Percentiles rank a stretch among this genome's conserved stretches.
Evolutionary conservation across 148 eudicot genomes (phyloP).

Genomic region (Amaranthus cruentus): DNA sequence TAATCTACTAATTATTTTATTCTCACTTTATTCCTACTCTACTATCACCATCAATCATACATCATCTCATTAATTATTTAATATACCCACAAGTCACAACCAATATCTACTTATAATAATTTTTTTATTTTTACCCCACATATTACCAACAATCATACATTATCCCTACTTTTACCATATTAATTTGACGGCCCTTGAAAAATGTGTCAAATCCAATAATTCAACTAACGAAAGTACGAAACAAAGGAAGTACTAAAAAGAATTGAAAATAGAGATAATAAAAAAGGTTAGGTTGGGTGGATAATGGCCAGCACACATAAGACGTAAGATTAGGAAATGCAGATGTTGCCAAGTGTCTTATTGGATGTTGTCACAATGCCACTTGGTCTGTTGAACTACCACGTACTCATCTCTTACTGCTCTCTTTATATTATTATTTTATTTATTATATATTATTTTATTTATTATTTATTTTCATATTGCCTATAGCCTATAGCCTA

Average conservation of each 20-base stretch:
- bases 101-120: background rate
- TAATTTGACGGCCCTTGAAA: background rate
- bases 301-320: constrained; percentile 12
- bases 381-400: background rate
- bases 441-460: background rate
- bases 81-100: too few species aligned
- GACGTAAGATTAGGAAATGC: background rate
- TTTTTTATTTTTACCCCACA: background rate
- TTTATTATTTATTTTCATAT: background rate
- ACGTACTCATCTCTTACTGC: constrained; percentile 9
- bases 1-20: too few species aligned
- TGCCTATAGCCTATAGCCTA: too few species aligned
- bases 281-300: constrained; percentile 11
- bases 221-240: too few species aligned
- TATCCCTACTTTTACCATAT: too few species aligned
- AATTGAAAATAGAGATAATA: too few species aligned
- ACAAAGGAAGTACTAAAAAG: too few species aligned
- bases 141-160: background rate
- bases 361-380: constrained; percentile 15
- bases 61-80: too few species aligned
- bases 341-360: constrained; percentile 15
- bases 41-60: too few species aligned
- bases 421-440: background rate
- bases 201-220: too few species aligned
- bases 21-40: too few species aligned